Conservation (phyloP, 2,329 filamentous ascomycete genomes). For the Rutstroemia sp. region DNA sequence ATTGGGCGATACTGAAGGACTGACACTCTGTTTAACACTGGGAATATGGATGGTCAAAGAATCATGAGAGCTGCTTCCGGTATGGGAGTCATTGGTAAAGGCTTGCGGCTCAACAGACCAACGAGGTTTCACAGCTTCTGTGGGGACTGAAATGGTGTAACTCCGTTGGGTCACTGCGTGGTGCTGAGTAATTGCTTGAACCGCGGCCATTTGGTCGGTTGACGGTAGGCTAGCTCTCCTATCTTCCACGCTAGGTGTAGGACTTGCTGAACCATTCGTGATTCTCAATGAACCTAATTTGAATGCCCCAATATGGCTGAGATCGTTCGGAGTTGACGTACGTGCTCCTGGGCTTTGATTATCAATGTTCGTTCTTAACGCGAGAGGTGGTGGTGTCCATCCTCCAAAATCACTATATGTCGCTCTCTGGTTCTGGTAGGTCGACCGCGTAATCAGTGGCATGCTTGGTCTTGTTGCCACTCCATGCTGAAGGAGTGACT, state of each 20-base stretch:
- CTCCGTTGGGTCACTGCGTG: constrained; percentile 16
- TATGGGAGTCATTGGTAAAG: neutral
- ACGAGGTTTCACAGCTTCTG: constrained; percentile 13
- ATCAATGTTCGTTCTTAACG: constrained; percentile 3
- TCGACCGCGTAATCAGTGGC: neutral
- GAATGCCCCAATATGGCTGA: constrained; percentile 51
- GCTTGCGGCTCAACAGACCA: constrained; percentile 14
- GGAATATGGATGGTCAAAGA: constrained; percentile 8
- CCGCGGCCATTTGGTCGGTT: neutral
- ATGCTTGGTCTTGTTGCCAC: constrained; percentile 25
- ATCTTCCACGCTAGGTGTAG: constrained; percentile 35
- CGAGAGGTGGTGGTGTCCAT: constrained; percentile 3
- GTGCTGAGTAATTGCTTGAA: constrained; percentile 7
- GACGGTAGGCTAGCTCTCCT: constrained; percentile 11
- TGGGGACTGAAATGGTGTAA: constrained; percentile 18
- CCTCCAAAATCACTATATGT: constrained; percentile 1
- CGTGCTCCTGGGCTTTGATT: constrained; percentile 12
- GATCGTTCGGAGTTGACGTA: constrained; percentile 42
- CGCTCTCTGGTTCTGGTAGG: constrained; percentile 7
- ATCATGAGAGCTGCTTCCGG: neutral
- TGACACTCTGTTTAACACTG: neutral
- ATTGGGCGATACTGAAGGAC: neutral
- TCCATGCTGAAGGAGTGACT: constrained; percentile 27
- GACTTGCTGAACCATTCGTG: constrained; percentile 49
- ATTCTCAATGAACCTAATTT: constrained; percentile 56